Evolutionary conservation across 352 stramenopile genomes (phyloP).

Genomic region (Phytophthora brassicae): DNA sequence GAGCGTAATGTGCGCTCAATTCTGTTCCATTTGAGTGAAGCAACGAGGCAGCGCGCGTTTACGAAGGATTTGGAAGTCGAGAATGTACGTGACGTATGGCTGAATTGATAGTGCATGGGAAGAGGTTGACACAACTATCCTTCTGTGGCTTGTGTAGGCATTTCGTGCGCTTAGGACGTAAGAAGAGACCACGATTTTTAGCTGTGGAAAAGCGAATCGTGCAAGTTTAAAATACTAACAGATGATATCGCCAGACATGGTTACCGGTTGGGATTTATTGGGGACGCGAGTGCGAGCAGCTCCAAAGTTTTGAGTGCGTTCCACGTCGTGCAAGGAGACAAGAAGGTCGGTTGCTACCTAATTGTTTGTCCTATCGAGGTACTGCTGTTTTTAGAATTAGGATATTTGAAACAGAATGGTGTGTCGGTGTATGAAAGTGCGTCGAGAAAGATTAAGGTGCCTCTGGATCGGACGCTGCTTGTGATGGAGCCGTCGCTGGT

Average conservation of each 20-base stretch:
- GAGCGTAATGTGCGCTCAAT: constrained; percentile 53
- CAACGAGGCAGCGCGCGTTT: constrained; percentile 12
- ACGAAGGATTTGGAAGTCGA: constrained; percentile 7
- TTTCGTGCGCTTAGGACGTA: constrained; percentile 35
- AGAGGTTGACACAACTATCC: constrained; percentile 1
- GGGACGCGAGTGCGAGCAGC: constrained; percentile 8
- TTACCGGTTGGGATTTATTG: constrained; percentile 37
- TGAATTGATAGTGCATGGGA: neutral
- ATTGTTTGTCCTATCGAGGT: neutral
- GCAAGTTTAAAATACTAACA: neutral
- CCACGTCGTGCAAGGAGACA: constrained; percentile 15
- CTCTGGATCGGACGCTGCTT: constrained; percentile 32
- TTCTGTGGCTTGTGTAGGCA: constrained; percentile 10
- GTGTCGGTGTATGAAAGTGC: constrained; percentile 18
- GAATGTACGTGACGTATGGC: constrained; percentile 21
- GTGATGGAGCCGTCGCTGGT: constrained; percentile 17
- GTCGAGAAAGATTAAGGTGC: constrained; percentile 23
- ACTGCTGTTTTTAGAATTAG: neutral
- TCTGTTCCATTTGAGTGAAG: constrained; percentile 41
- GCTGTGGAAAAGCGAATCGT: neutral
- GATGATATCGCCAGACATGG: constrained; percentile 29
- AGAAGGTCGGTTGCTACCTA: constrained; percentile 1
- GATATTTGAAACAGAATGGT: constrained; percentile 1
- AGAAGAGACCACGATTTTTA: neutral
- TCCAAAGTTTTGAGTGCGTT: constrained; percentile 22